Evolutionary conservation across 768 basidiomycete genomes (phyloP), one percentile per base, ranked within the genome.

Genomic region (Trichaptum fuscoviolaceum): DNA sequence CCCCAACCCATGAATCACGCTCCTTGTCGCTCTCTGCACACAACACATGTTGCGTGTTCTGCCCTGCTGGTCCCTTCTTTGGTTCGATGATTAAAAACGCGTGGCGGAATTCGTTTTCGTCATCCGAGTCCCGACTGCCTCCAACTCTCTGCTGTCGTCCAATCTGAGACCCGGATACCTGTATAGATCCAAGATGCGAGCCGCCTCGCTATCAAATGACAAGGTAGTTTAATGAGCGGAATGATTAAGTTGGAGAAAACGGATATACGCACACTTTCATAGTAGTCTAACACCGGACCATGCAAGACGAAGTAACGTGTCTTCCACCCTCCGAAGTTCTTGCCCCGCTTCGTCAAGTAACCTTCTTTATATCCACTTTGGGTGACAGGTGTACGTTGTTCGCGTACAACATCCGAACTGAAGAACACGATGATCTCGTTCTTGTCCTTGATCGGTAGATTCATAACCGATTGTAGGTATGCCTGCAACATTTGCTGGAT

Each of bases 321-420:
- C 74, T 96, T 96, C 96, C 94, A 96, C 1, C 96, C 95, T 59
- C 97, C 97, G 77, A 99, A 98, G 73, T 94, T 97, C 81, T 98
- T 95, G 24, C 96, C 96, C 66, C 95, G 85, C 79, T 98, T 98
- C 23, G 96, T 98, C 36, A 97, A 80, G 75, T 96, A 96, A 18
- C 96, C 96, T 76, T 96, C 93, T 77, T 96, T 97, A 79, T 95
- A 88, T 27, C 92, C 92, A 1, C 83, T 83, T 73, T 91, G 90
- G 80, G 86, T 85, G 23, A 91, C 91, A 1, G 92, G 90, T 68
- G 88, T 87, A 74, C 85, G 86, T 69, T 89, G 86, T 69, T 89
- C 88, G 35, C 87, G 87, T 36, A 95, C 85, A 64, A 96, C 84
- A 73, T 96, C 96, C 7, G 92, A 92, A 30, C 91, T 95, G 70